Percentiles rank a stretch among this genome's conserved stretches.
Conservation (phyloP, 2,329 filamentous ascomycete genomes). For the Ceratocystis huliohia region DNA sequence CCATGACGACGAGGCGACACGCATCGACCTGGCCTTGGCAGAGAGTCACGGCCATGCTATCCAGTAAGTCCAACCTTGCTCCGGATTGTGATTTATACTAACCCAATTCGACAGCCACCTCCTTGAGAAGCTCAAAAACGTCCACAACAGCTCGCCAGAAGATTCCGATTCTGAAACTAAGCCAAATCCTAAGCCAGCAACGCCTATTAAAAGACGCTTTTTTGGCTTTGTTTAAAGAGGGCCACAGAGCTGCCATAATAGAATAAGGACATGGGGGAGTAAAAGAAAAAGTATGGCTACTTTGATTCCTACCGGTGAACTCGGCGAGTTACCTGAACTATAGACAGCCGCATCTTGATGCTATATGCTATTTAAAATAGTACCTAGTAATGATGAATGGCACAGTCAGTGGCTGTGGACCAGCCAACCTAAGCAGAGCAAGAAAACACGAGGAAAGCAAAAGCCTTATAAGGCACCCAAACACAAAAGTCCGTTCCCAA, state of each 20-base stretch:
- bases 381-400: neutral
- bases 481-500: neutral
- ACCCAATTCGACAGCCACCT: conserved; percentile 35
- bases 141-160: neutral
- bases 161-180: neutral
- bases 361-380: neutral
- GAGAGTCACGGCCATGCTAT: conserved; percentile 45
- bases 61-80: conserved; percentile 35
- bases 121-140: conserved; percentile 37
- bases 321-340: neutral
- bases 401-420: neutral
- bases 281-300: neutral
- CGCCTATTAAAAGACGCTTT: neutral
- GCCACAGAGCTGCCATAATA: neutral
- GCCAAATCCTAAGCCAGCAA: neutral
- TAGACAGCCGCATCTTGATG: neutral
- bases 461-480: neutral
- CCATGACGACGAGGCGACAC: conserved; percentile 44
- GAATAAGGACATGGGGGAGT: neutral
- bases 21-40: conserved; percentile 41
- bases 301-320: neutral
- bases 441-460: neutral
- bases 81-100: conserved; percentile 24
- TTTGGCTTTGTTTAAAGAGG: conserved; percentile 10
- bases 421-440: too few species aligned